A percentile compares a stretch with the other conserved stretches of the same genome.
phyloP scores from a whole-genome alignment of 1,139 yeast genomes.

The Debaryomycetaceae sp. region DNA sequence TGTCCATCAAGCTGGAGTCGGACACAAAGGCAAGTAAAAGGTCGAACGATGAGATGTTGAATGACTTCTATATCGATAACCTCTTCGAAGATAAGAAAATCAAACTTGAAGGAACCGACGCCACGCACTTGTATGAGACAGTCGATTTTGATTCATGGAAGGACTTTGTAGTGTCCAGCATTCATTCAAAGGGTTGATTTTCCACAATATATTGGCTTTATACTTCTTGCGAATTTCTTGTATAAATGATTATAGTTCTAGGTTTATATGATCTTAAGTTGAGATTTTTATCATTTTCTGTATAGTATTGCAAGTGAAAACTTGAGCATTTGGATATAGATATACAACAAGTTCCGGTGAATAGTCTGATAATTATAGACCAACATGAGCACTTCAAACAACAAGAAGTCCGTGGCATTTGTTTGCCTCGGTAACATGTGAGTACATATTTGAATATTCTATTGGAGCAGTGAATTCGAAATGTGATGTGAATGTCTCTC shows the following conservation, averaged over 20 bases:
- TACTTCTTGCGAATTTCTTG: background rate
- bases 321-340: too few relatives aligned
- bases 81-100: conserved; percentile 36
- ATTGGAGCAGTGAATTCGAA: background rate
- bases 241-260: background rate
- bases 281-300: background rate
- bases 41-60: conserved; percentile 18
- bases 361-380: background rate
- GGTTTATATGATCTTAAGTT: background rate
- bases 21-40: conserved; percentile 2
- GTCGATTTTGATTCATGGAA: conserved; percentile 42
- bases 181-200: background rate
- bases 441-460: conserved; percentile 18
- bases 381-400: conserved; percentile 15
- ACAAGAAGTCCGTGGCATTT: conserved; percentile 66
- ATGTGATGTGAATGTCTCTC: too few relatives aligned
- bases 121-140: conserved; percentile 28
- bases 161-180: conserved; percentile 19
- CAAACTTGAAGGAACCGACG: conserved; percentile 21
- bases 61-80: conserved; percentile 30
- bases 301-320: too few relatives aligned
- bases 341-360: too few relatives aligned
- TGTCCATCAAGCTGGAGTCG: conserved; percentile 6
- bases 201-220: background rate
- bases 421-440: conserved; percentile 91